Evolutionary conservation across 805 yeast species (phyloP).

Genomic region (Metschnikowia amazonensis): DNA sequence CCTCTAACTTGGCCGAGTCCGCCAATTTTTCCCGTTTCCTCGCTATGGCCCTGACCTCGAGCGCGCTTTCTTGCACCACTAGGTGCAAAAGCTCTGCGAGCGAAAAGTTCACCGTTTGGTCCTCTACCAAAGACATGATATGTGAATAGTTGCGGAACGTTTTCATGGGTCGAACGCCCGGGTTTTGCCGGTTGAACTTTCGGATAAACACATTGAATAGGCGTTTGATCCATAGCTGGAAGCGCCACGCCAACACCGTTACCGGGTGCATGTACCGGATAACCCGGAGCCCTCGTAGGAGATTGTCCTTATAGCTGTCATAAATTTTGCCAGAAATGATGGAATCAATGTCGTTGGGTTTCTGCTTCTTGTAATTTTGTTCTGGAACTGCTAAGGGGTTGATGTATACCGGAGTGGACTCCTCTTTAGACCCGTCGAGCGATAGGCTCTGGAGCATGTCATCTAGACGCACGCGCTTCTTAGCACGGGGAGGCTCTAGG

Average conservation of each 20-base stretch:
- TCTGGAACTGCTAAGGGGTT: constrained; percentile 14
- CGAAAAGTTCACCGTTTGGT: constrained; percentile 18
- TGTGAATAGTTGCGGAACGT: constrained; percentile 23
- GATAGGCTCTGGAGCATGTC: constrained; percentile 24
- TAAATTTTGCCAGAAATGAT: constrained; percentile 24
- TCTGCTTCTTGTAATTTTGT: constrained; percentile 3
- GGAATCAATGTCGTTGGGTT: constrained; percentile 14
- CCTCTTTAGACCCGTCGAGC: constrained; percentile 13
- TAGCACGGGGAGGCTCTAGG: neutral
- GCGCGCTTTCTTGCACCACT: constrained; percentile 25
- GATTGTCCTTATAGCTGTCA: constrained; percentile 21
- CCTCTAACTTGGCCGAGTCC: constrained; percentile 12
- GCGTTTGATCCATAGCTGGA: constrained; percentile 34
- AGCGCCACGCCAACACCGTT: constrained; percentile 24
- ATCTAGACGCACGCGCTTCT: constrained; percentile 32
- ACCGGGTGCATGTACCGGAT: constrained; percentile 26
- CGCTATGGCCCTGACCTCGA: constrained; percentile 19
- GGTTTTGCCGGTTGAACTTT: constrained; percentile 23
- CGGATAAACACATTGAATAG: constrained; percentile 34
- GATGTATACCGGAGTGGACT: constrained; percentile 4
- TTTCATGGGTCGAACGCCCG: constrained; percentile 11
- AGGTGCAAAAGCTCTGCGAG: constrained; percentile 23
- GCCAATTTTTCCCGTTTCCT: constrained; percentile 9
- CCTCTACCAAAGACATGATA: constrained; percentile 22
- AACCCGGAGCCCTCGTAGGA: constrained; percentile 20